Conservation (phyloP, 2,329 filamentous ascomycete genomes). For the Talaromyces sp. region DNA sequence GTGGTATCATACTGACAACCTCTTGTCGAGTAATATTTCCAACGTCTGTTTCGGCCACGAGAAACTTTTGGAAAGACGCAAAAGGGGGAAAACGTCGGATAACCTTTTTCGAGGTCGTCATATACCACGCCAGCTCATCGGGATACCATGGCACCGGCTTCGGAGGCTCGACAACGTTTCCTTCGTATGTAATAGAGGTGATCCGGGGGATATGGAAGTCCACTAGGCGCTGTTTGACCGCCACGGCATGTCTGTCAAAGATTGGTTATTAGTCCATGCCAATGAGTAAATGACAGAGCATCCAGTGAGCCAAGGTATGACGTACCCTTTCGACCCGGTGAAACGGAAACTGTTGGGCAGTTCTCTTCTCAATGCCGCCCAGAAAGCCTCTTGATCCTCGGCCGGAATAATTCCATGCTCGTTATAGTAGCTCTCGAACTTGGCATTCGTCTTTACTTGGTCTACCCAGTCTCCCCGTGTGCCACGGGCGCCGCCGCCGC, state of each 20-base stretch:
- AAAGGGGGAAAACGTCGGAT: constrained; percentile 92
- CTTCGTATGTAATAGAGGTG: constrained; percentile 77
- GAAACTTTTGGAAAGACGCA: constrained; percentile 91
- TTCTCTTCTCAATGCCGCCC: constrained; percentile 75
- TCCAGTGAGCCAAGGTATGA: constrained; percentile 10
- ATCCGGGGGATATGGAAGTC: constrained; percentile 89
- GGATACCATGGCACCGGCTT: constrained; percentile 86
- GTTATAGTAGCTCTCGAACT: constrained; percentile 84
- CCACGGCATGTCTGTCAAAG: constrained; percentile 69
- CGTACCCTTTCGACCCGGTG: constrained; percentile 84
- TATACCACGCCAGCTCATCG: constrained; percentile 90
- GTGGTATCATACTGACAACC: constrained; percentile 98
- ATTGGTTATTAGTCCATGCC: not conserved
- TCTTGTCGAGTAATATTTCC: constrained; percentile 98
- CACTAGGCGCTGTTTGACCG: constrained; percentile 83
- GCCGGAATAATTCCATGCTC: constrained; percentile 68
- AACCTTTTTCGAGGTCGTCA: constrained; percentile 96
- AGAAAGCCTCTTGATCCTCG: constrained; percentile 74
- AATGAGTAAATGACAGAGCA: constrained; percentile 10
- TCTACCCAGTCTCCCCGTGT: constrained; percentile 50
- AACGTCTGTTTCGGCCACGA: constrained; percentile 93
- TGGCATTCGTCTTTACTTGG: constrained; percentile 73
- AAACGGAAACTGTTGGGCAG: constrained; percentile 97
- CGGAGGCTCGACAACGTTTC: constrained; percentile 74
- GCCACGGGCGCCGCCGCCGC: constrained; percentile 37